Percentiles rank a stretch among this genome's conserved stretches.
Conservation (phyloP, 345 rosid genomes). For the Melaleuca alternifolia region DNA sequence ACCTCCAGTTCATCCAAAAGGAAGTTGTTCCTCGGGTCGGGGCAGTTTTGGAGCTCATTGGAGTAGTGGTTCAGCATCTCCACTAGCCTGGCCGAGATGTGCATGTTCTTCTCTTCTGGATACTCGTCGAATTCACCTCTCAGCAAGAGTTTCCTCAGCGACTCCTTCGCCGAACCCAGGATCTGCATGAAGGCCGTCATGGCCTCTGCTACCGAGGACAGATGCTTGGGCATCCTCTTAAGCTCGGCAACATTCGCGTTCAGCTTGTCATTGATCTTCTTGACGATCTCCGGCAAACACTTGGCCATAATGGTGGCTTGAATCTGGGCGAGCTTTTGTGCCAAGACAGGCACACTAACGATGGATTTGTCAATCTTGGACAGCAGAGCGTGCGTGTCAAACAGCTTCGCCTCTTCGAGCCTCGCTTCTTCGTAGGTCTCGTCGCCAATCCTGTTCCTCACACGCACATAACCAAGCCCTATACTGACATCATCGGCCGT, state of each 20-base stretch:
- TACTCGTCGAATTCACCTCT: slow-evolving; percentile 38
- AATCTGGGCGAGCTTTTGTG: slow-evolving; percentile 19
- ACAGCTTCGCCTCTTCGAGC: slow-evolving; percentile 11
- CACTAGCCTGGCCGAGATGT: slow-evolving; percentile 12
- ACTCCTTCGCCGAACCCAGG: slow-evolving; percentile 29
- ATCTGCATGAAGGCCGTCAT: slow-evolving; percentile 29
- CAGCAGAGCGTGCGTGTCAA: slow-evolving; percentile 7
- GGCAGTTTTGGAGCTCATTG: neutral
- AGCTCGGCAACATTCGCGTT: neutral
- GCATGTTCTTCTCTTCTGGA: slow-evolving; percentile 17
- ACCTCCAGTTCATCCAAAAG: slow-evolving; percentile 13
- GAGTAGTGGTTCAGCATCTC: slow-evolving; percentile 11
- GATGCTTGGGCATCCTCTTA: slow-evolving; percentile 10
- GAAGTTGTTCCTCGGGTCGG: neutral
- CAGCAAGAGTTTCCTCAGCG: slow-evolving; percentile 20
- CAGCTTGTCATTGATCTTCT: slow-evolving; percentile 22
- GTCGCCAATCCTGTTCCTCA: slow-evolving; percentile 29
- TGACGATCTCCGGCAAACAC: slow-evolving; percentile 18
- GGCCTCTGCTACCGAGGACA: slow-evolving; percentile 21
- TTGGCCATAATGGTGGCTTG: slow-evolving; percentile 18
- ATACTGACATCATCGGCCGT: slow-evolving; percentile 38
- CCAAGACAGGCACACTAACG: slow-evolving; percentile 27
- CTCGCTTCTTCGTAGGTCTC: slow-evolving; percentile 25
- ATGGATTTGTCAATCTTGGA: slow-evolving; percentile 22
- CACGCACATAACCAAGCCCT: slow-evolving; percentile 41